Evolutionary conservation across 805 yeast species (phyloP), one percentile per base, ranked within the genome.

Genomic region (Candida silvatica): DNA sequence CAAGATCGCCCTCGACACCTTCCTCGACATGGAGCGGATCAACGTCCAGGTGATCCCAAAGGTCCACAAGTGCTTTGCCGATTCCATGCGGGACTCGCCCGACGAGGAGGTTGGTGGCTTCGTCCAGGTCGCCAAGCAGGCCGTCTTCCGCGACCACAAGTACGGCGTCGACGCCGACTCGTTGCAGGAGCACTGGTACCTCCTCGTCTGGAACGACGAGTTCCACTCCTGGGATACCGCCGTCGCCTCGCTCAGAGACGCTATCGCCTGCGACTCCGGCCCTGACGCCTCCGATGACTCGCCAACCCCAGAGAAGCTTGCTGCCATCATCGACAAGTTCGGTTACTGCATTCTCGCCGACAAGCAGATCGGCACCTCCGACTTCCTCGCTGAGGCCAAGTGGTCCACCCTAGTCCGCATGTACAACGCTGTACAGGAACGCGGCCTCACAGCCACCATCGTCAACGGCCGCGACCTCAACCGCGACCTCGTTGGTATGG

Each of bases 191-290:
- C 40, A 61, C 11, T 77, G 69, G 59, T 56, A 62, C 28, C 60
- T 81, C 22, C 49, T 78, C 17, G 61, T 80, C n/a, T 83, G 88
- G 81, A 83, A 83, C 52, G 94, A 83, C 49, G 92, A 83, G 47
- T 66, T 64, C 43, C 92, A 83, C 47, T 71, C 74, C 45, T 71
- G 67, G 43, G 61, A 66, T 2, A 35, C 42, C 9, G 53, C 61
- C 4, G 34, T 39, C 17, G 34, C 29, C 3, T 44, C 52, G 8
- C 29, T 54, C n/a, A n/a, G n/a, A n/a, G n/a, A n/a, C n/a, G n/a
- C n/a, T n/a, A n/a, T n/a, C n/a, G n/a, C n/a, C n/a, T n/a, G n/a
- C n/a, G n/a, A n/a, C n/a, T n/a, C n/a, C n/a, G n/a, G n/a, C n/a
- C n/a, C n/a, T n/a, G n/a, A n/a, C n/a, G n/a, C n/a, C n/a, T n/a